Base-by-base conservation (phyloP, 2,329 filamentous ascomycete genomes). In the Colletotrichum tropicicola region DNA sequence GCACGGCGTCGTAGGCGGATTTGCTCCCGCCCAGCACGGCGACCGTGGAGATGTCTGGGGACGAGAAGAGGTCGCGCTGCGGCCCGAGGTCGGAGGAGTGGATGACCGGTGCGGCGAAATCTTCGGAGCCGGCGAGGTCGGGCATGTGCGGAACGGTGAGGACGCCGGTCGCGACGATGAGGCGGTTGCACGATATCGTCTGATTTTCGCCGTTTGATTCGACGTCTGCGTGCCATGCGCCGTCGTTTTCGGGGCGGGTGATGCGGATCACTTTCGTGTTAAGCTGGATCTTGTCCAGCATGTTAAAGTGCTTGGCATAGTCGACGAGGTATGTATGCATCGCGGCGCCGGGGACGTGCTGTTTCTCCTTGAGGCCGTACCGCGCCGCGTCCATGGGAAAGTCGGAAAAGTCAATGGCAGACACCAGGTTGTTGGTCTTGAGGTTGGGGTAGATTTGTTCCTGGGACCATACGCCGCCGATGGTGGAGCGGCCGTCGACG, bases 1-100 rank as follows among this genome's bases (percentile, higher is more conserved):
- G 90, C 0, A 85, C 87, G 2, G 85, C 84, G 71, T 91, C 89
- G 80, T 84, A 90, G 2, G 85, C 86, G 1, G 85, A 89, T 70
- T 91, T 92, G 15, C 82, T 81, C 0, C 81, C 87, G 3, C 89
- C 90, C 4, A 91, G 78, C 3, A 92, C 81, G 0, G 85, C 81
- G 4, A 82, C 80, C 2, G 75, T 75, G 44, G 79, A 70, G 21
- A 73, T 56, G 4, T 77, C 8, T 69, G 79, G 48, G 68, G 74
- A 60, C 75, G 76, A 32, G 43, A 77, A 63, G 55, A 78, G 60
- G 35, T 74, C 68, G 35, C 73, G 69, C 19, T 68, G 63, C 8
- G 69, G 67, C 6, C 77, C 77, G 63, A 90, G 83, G 60, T 88
- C 79, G 51, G 80, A 82, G 43, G 83, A 82, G 70, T 91, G 89